A percentile compares a stretch with the other conserved stretches of the same genome.
phyloP scores from a whole-genome alignment of 2,329 filamentous ascomycete species.

The Fusarium miscanthi region DNA sequence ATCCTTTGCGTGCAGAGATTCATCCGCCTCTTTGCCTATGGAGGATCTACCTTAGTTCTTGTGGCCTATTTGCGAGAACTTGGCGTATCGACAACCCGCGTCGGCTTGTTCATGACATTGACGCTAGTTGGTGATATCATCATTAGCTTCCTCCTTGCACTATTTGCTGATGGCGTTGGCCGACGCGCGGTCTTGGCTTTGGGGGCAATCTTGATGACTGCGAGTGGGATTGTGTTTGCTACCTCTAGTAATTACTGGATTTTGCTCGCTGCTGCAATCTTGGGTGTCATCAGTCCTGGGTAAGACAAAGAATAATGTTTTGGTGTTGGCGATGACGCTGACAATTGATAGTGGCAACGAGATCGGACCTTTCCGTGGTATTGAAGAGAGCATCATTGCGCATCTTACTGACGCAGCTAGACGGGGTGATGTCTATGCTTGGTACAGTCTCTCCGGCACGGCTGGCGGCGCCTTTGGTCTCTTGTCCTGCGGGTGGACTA shows the following conservation, averaged over 20 bases:
- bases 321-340: not conserved
- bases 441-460: slow-evolving; percentile 69
- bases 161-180: slow-evolving; percentile 68
- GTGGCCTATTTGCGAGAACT: slow-evolving; percentile 66
- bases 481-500: slow-evolving; percentile 68
- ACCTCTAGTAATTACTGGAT: slow-evolving; percentile 66
- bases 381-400: slow-evolving; percentile 70
- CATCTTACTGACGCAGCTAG: slow-evolving; percentile 61
- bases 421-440: slow-evolving; percentile 69
- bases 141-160: slow-evolving; percentile 68
- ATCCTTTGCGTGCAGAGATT: slow-evolving; percentile 69
- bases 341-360: slow-evolving; percentile 65
- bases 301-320: slow-evolving; percentile 12
- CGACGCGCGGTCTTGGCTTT: slow-evolving; percentile 63
- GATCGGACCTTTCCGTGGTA: slow-evolving; percentile 71
- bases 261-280: slow-evolving; percentile 65
- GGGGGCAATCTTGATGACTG: slow-evolving; percentile 66
- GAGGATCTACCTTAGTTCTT: slow-evolving; percentile 66
- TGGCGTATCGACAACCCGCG: slow-evolving; percentile 60
- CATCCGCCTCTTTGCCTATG: slow-evolving; percentile 72
- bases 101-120: slow-evolving; percentile 74
- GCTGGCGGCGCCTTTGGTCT: slow-evolving; percentile 71
- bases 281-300: slow-evolving; percentile 71
- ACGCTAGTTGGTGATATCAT: slow-evolving; percentile 69
- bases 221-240: slow-evolving; percentile 67